A percentile compares a stretch with the other conserved stretches of the same genome.
These are phyloP conservation scores for Ophiognomonia clavigignenti-juglandacearum DNA, from an alignment of 2,329 filamentous ascomycete genomes.

Conservation along the genomic window DNA sequence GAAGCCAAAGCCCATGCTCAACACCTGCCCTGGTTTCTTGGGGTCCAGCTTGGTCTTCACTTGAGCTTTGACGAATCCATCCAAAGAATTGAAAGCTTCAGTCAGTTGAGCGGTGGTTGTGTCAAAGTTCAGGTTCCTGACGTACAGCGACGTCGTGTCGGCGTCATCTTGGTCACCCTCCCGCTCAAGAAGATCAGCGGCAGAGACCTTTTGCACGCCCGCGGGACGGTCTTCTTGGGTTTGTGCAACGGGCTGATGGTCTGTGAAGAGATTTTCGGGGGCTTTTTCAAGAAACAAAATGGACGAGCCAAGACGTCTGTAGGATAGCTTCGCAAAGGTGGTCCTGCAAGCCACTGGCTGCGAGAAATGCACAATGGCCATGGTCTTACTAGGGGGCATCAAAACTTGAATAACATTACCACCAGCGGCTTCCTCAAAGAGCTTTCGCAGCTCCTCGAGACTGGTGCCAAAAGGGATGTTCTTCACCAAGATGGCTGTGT, in stretches of 20 bases:
- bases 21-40: slow-evolving; percentile 80
- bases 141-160: slow-evolving; percentile 79
- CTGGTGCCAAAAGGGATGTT: slow-evolving; percentile 87
- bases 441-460: slow-evolving; percentile 68
- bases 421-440: slow-evolving; percentile 70
- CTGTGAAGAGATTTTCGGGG: slow-evolving; percentile 71
- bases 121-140: slow-evolving; percentile 89
- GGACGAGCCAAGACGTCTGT: slow-evolving; percentile 85
- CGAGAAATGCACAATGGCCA: slow-evolving; percentile 86
- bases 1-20: slow-evolving; percentile 98
- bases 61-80: slow-evolving; percentile 82
- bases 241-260: slow-evolving; percentile 23
- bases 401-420: slow-evolving; percentile 77
- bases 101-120: slow-evolving; percentile 74
- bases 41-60: slow-evolving; percentile 92
- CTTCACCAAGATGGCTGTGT: slow-evolving; percentile 85
- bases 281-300: slow-evolving; percentile 92
- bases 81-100: slow-evolving; percentile 73
- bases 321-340: slow-evolving; percentile 81
- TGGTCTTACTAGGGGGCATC: slow-evolving; percentile 89
- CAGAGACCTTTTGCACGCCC: slow-evolving; percentile 58
- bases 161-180: slow-evolving; percentile 46
- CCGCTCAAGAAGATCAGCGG: slow-evolving; percentile 62
- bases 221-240: slow-evolving; percentile 31
- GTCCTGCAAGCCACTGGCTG: slow-evolving; percentile 74